phyloP scores from a whole-genome alignment of 495 filamentous ascomycete species.

The Annulohypoxylon stygium region DNA sequence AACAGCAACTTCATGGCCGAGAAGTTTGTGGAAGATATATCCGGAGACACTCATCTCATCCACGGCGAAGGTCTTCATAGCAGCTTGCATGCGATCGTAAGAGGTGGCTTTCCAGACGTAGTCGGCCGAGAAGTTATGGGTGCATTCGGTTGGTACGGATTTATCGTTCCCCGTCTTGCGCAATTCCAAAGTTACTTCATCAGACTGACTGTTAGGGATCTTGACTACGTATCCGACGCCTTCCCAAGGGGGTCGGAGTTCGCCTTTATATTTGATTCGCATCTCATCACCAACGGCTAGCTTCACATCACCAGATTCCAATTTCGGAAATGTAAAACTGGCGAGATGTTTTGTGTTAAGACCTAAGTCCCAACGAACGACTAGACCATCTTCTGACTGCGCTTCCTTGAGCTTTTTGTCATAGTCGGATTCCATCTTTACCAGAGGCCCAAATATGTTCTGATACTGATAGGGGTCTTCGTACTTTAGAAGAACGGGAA shows the following conservation, averaged over 20 bases:
- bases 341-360: slow-evolving; percentile 98
- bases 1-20: slow-evolving; percentile 95
- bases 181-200: slow-evolving; percentile 96
- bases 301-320: slow-evolving; percentile 98
- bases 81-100: slow-evolving; percentile 98
- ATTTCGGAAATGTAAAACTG: slow-evolving; percentile 95
- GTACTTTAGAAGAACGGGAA: slow-evolving; percentile 92
- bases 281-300: slow-evolving; percentile 98
- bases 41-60: slow-evolving; percentile 99
- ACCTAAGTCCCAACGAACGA: slow-evolving; percentile 96
- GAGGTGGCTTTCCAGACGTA: slow-evolving; percentile 99
- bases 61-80: slow-evolving; percentile 99
- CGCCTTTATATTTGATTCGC: slow-evolving; percentile 95
- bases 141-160: slow-evolving; percentile 95
- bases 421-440: slow-evolving; percentile 99
- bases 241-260: slow-evolving; percentile 94
- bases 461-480: slow-evolving; percentile 99
- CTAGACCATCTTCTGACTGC: slow-evolving; percentile 92
- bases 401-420: slow-evolving; percentile 99
- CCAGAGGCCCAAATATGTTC: slow-evolving; percentile 97
- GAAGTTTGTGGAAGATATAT: slow-evolving; percentile 97
- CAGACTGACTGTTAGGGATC: slow-evolving; percentile 98
- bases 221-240: slow-evolving; percentile 99
- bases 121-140: slow-evolving; percentile 97
- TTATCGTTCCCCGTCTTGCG: slow-evolving; percentile 83